These are phyloP conservation scores for Podila horticola DNA, from an alignment of 192 early-diverging fungal species.

Conservation along the genomic window DNA sequence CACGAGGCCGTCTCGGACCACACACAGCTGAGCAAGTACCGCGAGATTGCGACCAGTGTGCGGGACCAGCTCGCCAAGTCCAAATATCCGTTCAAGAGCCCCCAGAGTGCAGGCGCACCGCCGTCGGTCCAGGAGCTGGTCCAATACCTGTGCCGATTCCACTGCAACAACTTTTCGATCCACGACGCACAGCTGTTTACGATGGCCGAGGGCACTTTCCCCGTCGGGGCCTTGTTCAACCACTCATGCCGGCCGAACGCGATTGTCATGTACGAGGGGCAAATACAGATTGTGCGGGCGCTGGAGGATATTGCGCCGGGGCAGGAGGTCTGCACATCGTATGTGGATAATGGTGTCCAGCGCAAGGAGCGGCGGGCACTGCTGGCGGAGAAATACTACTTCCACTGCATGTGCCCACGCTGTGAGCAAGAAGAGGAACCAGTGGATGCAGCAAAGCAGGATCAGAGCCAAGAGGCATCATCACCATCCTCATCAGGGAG, in stretches of 20 bases:
- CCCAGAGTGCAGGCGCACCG: conserved; percentile 10
- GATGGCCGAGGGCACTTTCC: conserved; percentile 71
- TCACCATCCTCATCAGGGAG: not conserved
- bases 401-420: conserved; percentile 58
- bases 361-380: conserved; percentile 28
- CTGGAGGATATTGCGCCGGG: conserved; percentile 63
- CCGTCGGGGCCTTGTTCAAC: conserved; percentile 70
- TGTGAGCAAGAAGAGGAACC: conserved; percentile 26
- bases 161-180: conserved; percentile 73
- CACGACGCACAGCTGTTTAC: conserved; percentile 69
- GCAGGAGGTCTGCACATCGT: conserved; percentile 65
- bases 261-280: conserved; percentile 63
- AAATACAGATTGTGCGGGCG: conserved; percentile 58
- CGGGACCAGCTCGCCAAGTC: conserved; percentile 30
- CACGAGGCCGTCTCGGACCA: conserved; percentile 46
- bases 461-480: not conserved
- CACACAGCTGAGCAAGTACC: conserved; percentile 31
- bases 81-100: conserved; percentile 43
- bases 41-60: conserved; percentile 31
- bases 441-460: not conserved
- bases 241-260: conserved; percentile 77
- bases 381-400: conserved; percentile 61
- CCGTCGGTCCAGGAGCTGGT: conserved; percentile 51
- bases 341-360: conserved; percentile 63
- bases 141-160: conserved; percentile 65